These are phyloP conservation scores for Amylostereum areolatum DNA, from an alignment of 1,284 basidiomycete genomes.

Conservation along the genomic window DNA sequence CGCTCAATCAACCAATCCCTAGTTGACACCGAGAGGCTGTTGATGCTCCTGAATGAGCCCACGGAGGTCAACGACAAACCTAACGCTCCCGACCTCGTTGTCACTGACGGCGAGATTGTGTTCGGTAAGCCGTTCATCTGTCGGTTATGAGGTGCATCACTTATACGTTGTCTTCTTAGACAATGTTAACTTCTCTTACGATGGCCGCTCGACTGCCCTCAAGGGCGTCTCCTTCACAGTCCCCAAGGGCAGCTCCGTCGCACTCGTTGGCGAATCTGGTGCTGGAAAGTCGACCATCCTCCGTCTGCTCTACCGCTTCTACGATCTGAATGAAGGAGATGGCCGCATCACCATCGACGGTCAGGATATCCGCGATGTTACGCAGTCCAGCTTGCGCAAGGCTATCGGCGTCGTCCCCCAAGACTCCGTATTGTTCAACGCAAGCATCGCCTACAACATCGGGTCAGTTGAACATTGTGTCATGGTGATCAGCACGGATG, in stretches of 20 bases:
- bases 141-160: constrained; percentile 4
- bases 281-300: constrained; percentile 80
- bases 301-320: constrained; percentile 84
- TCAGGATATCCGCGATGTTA: constrained; percentile 80
- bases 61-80: constrained; percentile 80
- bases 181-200: constrained; percentile 80
- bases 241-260: constrained; percentile 74
- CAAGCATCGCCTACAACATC: constrained; percentile 73
- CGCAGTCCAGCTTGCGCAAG: constrained; percentile 71
- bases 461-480: constrained; percentile 33
- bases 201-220: constrained; percentile 67
- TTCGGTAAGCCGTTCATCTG: constrained; percentile 53
- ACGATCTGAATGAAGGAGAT: constrained; percentile 73
- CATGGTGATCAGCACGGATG: constrained; percentile 1
- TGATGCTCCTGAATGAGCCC: constrained; percentile 71
- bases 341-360: constrained; percentile 78
- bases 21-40: constrained; percentile 75
- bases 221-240: constrained; percentile 80
- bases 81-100: constrained; percentile 65
- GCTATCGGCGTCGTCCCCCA: constrained; percentile 83
- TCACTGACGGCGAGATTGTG: constrained; percentile 76
- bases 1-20: constrained; percentile 69
- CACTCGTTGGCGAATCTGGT: constrained; percentile 78
- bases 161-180: constrained; percentile 33
- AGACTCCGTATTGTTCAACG: constrained; percentile 81